Percentiles rank a stretch among this genome's conserved stretches.
These are phyloP conservation scores for Serendipita sp. DNA, from an alignment of 768 basidiomycete species.

Conservation along the genomic window DNA sequence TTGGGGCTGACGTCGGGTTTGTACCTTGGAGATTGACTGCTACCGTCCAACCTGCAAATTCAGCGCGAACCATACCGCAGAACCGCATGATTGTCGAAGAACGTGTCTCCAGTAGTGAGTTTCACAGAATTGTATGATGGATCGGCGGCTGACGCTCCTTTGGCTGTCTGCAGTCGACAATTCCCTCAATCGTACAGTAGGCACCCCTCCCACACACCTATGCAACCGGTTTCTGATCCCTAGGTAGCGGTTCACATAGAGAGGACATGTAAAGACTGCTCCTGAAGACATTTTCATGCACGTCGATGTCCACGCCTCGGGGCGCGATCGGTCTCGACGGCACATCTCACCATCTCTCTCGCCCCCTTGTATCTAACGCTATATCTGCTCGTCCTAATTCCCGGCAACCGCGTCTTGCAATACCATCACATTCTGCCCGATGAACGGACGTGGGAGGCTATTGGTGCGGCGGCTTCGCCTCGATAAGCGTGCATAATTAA, in stretches of 20 bases:
- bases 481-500: slow-evolving; percentile 1
- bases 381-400: not conserved
- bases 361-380: not conserved
- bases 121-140: not conserved
- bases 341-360: not conserved
- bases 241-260: slow-evolving; percentile 1
- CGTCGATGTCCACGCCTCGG: not conserved
- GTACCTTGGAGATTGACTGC: slow-evolving; percentile 2
- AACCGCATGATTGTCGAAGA: slow-evolving; percentile 1
- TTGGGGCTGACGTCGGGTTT: not conserved
- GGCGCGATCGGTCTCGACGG: not conserved
- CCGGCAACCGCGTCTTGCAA: no score
- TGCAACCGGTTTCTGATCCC: not conserved
- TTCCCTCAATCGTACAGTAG: not conserved
- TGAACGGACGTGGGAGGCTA: not conserved
- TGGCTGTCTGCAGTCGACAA: not conserved
- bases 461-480: not conserved
- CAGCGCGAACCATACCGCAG: not conserved
- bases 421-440: not conserved
- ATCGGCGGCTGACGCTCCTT: not conserved
- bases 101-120: not conserved
- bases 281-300: not conserved
- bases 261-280: not conserved
- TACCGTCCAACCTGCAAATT: not conserved
- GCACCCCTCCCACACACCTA: not conserved